Evolutionary conservation across 768 basidiomycete genomes (phyloP), one percentile per base, ranked within the genome.

Genomic region (Boletus rubescentipes): DNA sequence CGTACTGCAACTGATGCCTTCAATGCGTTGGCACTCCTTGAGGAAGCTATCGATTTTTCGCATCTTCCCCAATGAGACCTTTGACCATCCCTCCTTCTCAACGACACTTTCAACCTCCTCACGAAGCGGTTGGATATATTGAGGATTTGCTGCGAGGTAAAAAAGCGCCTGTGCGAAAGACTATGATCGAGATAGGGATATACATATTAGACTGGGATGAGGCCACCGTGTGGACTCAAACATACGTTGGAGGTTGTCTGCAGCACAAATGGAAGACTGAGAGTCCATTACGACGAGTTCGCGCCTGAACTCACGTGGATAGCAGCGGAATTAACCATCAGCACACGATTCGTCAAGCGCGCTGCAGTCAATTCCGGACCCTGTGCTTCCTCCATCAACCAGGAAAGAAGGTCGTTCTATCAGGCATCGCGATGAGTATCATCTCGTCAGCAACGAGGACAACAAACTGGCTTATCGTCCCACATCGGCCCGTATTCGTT

Each of bases 11-110:
- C 18, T 1, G 2, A 21, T 42, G 21, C 58, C 46, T 30, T 54
- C 46, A 5, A 60, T 16, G 21, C 57, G 57, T 9, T 53, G 49
- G 10, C 49, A 59, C 6, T 59, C 57, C 30, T 11, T 59, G 8
- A 58, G 57, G 50, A 79, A 77, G 49, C 74, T 78, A 41, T 78
- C 76, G 3, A 77, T 46, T 52, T 70, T 71, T 44, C 57, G 67
- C 64, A 74, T 65, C 35, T 67, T 67, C 10, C 35, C 53, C n/a
- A 74, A 23, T 2, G 62, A 30, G 10, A 0, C n/a, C 12, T 54
- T 53, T 0, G 50, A 29, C 57, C 57, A 58, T 15, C 40, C 57
- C 2, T 53, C 49, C 39, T 42, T 30, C 34, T 37, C 18, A 0
- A 53, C 14, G 21, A 47, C 34, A 2, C 2, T 9, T 8, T 58